Conservation (phyloP, 371 early-diverging fungal genomes). For the Funneliformis caledonium region DNA sequence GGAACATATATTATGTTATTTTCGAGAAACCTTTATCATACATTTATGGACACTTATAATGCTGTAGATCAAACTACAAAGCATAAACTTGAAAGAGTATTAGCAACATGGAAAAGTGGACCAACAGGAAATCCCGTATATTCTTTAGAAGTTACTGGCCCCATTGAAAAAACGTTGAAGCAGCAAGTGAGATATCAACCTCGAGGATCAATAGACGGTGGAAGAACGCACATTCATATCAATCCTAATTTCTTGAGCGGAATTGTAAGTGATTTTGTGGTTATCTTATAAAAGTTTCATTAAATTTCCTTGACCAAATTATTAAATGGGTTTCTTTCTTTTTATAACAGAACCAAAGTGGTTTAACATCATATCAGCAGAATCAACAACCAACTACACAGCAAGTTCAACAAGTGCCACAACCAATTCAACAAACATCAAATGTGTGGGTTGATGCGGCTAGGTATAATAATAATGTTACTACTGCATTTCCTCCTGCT, state of each 20-base stretch:
- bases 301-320: background rate
- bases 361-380: constrained; percentile 8
- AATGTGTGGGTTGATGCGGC: constrained; percentile 25
- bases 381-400: constrained; percentile 33
- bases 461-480: constrained; percentile 24
- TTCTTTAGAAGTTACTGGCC: constrained; percentile 56
- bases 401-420: constrained; percentile 17
- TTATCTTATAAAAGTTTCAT: background rate
- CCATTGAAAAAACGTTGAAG: constrained; percentile 58
- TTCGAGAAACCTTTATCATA: constrained; percentile 66
- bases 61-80: constrained; percentile 64
- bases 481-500: background rate
- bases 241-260: constrained; percentile 63
- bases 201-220: constrained; percentile 37
- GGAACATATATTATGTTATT: constrained; percentile 74
- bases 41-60: constrained; percentile 77
- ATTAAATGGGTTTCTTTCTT: background rate
- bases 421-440: constrained; percentile 13
- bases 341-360: constrained; percentile 15
- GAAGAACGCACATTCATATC: constrained; percentile 58
- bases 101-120: constrained; percentile 84
- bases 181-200: constrained; percentile 43
- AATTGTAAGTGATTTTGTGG: background rate
- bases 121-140: constrained; percentile 68
- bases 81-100: constrained; percentile 72